phyloP scores from a whole-genome alignment of 257 asterid species.

The Lithospermum erythrorhizon region DNA sequence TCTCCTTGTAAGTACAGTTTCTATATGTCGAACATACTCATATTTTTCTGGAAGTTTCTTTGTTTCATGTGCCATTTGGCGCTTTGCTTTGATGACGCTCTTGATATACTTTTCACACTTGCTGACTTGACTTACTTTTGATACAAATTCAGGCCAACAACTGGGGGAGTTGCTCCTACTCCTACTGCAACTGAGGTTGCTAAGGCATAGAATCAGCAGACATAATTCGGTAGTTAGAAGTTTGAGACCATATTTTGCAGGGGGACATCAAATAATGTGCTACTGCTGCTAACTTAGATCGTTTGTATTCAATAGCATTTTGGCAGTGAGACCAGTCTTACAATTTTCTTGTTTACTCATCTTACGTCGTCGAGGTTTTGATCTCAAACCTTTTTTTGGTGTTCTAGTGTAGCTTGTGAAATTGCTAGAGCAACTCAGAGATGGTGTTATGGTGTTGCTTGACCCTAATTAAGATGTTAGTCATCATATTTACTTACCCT shows the following conservation, averaged over 20 bases:
- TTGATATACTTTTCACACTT: slow-evolving; percentile 4
- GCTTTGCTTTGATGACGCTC: slow-evolving; percentile 3
- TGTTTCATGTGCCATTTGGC: background rate
- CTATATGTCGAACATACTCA: background rate
- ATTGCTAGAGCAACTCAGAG: too few species aligned
- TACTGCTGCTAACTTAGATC: slow-evolving; percentile 12
- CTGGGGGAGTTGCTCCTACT: slow-evolving; percentile 48
- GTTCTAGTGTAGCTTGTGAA: too few species aligned
- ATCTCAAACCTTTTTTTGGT: slow-evolving; percentile 8
- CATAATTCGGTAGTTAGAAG: slow-evolving; percentile 1
- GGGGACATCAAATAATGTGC: slow-evolving; percentile 26
- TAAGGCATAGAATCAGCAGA: slow-evolving; percentile 28
- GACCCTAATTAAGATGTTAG: too few species aligned
- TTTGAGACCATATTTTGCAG: slow-evolving; percentile 17
- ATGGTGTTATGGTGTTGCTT: too few species aligned
- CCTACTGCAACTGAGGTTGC: slow-evolving; percentile 29
- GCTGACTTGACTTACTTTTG: slow-evolving; percentile 11
- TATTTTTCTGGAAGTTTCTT: background rate
- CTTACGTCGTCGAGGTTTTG: slow-evolving; percentile 4
- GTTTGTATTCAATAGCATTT: slow-evolving; percentile 14
- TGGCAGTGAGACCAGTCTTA: background rate
- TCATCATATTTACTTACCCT: too few species aligned
- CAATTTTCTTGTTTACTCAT: slow-evolving; percentile 4
- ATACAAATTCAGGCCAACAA: slow-evolving; percentile 53
- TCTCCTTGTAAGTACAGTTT: background rate